Conservation (phyloP, 352 stramenopile species). For the Phytophthora kernoviae region DNA sequence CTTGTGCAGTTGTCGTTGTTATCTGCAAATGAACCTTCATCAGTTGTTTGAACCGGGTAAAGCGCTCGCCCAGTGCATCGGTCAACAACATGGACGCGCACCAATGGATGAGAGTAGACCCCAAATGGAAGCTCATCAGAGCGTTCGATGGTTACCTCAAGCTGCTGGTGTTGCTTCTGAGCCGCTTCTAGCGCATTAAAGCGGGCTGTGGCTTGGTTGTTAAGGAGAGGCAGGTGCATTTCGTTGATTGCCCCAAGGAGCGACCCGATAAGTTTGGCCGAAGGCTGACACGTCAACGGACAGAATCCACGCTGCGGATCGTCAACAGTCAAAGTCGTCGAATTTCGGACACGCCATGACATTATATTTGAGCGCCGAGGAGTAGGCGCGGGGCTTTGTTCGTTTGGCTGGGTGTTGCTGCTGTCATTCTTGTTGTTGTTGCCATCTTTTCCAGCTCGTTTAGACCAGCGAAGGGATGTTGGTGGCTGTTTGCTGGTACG, state of each 20-base stretch:
- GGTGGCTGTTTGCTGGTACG: slow-evolving; percentile 1
- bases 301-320: slow-evolving; percentile 16
- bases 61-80: slow-evolving; percentile 53
- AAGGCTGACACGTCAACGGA: slow-evolving; percentile 27
- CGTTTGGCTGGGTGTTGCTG: slow-evolving; percentile 4
- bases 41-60: slow-evolving; percentile 31
- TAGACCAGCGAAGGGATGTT: slow-evolving; percentile 9
- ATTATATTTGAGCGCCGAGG: slow-evolving; percentile 22
- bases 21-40: slow-evolving; percentile 19
- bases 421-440: slow-evolving; percentile 3
- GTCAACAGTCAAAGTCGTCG: slow-evolving; percentile 20
- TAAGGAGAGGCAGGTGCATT: slow-evolving; percentile 25
- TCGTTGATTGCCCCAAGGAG: slow-evolving; percentile 34
- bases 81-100: slow-evolving; percentile 57
- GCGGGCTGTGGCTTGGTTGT: slow-evolving; percentile 21
- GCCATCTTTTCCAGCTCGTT: slow-evolving; percentile 7
- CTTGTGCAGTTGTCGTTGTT: slow-evolving; percentile 16
- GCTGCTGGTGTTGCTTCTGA: slow-evolving; percentile 23
- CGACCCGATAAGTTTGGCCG: slow-evolving; percentile 29
- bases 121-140: slow-evolving; percentile 63
- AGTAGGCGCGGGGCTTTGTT: slow-evolving; percentile 11
- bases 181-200: slow-evolving; percentile 23
- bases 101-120: slow-evolving; percentile 44
- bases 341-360: slow-evolving; percentile 27
- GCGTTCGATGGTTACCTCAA: slow-evolving; percentile 44